Percentiles rank a stretch among this genome's conserved stretches.
phyloP scores from a whole-genome alignment of 768 basidiomycete genomes.

The Lanmaoa rubissima region DNA sequence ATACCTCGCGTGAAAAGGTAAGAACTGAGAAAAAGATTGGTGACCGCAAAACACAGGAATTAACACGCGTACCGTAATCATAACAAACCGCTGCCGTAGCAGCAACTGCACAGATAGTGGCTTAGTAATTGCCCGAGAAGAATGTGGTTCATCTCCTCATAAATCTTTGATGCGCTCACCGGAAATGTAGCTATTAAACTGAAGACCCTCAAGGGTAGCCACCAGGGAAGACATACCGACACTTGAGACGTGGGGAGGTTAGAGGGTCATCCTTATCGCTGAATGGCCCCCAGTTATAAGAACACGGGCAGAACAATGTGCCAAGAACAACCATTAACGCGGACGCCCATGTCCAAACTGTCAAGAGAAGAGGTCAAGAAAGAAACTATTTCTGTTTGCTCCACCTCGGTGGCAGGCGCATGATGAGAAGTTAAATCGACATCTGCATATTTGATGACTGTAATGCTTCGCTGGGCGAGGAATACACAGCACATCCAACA shows the following conservation, averaged over 20 bases:
- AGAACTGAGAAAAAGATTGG: slow-evolving; percentile 2
- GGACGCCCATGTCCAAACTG: background rate
- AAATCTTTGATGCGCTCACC: background rate
- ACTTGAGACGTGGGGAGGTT: background rate
- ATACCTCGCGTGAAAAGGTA: slow-evolving; percentile 8
- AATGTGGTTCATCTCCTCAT: background rate
- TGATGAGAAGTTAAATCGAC: background rate
- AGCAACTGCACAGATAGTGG: background rate
- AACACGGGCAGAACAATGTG: background rate
- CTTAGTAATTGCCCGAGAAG: background rate
- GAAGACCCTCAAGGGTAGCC: background rate
- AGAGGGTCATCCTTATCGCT: background rate
- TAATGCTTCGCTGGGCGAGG: background rate
- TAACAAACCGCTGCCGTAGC: slow-evolving; percentile 1
- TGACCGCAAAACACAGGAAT: background rate
- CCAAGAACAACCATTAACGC: background rate
- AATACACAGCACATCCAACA: too few relatives aligned
- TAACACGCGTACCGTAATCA: slow-evolving; percentile 4
- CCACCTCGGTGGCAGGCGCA: background rate
- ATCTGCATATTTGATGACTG: background rate
- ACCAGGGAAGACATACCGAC: background rate
- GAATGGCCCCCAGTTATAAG: background rate
- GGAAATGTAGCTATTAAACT: background rate
- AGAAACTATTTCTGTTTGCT: background rate
- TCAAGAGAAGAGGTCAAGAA: background rate